Conservation (phyloP, 768 basidiomycete genomes). For the Ramaria sp. region DNA sequence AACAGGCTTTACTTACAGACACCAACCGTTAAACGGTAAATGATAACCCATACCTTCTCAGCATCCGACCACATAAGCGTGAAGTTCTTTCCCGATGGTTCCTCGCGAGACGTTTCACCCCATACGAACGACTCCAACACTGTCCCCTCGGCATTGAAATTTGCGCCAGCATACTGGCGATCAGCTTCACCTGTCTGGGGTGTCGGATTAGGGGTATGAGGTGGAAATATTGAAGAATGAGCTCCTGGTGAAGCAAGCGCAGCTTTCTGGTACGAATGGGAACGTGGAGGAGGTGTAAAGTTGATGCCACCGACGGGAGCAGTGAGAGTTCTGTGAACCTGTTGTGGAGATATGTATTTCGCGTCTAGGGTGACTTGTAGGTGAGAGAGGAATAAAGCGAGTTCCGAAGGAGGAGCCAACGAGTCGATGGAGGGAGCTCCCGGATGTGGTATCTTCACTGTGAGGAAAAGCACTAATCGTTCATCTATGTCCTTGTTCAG, state of each 20-base stretch:
- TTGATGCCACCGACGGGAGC: constrained; percentile 16
- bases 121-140: constrained; percentile 60
- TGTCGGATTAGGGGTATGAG: constrained; percentile 75
- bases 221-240: constrained; percentile 64
- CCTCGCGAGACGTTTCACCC: constrained; percentile 45
- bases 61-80: constrained; percentile 52
- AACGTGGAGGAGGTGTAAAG: constrained; percentile 42
- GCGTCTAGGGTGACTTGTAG: constrained; percentile 74
- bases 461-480: constrained; percentile 21
- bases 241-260: constrained; percentile 22
- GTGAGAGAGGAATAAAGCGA: constrained; percentile 55
- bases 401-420: constrained; percentile 23
- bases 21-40: constrained; percentile 67
- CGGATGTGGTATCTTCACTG: constrained; percentile 19
- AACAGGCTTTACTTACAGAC: constrained; percentile 48
- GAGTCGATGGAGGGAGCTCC: constrained; percentile 21
- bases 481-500: constrained; percentile 29
- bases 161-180: constrained; percentile 45
- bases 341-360: constrained; percentile 47
- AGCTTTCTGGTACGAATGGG: constrained; percentile 30
- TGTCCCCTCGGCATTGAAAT: constrained; percentile 56
- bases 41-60: constrained; percentile 60
- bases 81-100: constrained; percentile 38
- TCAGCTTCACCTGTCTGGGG: constrained; percentile 58
- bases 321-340: constrained; percentile 25